A percentile compares a stretch with the other conserved stretches of the same genome.
These are phyloP conservation scores for Clarireedia paspali DNA, from an alignment of 2,329 filamentous ascomycete species.

Conservation along the genomic window DNA sequence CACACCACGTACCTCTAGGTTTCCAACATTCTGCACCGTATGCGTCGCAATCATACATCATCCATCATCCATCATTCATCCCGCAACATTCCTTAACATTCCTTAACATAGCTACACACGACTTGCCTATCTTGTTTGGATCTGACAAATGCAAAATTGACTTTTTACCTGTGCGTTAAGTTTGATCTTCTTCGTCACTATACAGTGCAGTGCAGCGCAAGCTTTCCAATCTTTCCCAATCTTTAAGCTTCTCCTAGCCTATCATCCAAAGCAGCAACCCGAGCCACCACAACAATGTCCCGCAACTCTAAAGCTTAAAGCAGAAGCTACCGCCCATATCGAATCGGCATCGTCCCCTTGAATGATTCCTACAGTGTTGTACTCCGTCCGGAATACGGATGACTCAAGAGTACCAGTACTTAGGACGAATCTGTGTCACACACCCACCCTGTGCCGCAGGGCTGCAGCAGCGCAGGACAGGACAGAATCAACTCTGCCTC, in stretches of 20 bases:
- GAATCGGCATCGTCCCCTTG: neutral
- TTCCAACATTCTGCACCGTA: neutral
- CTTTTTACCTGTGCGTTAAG: neutral
- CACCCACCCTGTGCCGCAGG: neutral
- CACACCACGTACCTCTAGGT: neutral
- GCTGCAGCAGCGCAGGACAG: neutral
- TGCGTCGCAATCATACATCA: no score
- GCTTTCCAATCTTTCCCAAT: no score
- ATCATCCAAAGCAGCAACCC: neutral
- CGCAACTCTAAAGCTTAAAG: conserved; percentile 1
- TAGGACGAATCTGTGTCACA: neutral
- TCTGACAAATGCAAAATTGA: neutral
- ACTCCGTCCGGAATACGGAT: neutral
- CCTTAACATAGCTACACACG: no score
- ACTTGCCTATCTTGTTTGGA: neutral
- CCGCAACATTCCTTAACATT: no score
- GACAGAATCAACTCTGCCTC: neutral
- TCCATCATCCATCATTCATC: no score
- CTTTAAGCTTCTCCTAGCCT: no score
- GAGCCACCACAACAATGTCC: neutral
- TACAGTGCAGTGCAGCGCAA: no score
- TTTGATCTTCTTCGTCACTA: no score
- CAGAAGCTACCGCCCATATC: neutral
- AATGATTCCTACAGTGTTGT: no score
- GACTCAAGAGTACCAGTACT: neutral